Evolutionary conservation across 2,329 filamentous ascomycete genomes (phyloP).

Genomic region (Cytospora piceae): DNA sequence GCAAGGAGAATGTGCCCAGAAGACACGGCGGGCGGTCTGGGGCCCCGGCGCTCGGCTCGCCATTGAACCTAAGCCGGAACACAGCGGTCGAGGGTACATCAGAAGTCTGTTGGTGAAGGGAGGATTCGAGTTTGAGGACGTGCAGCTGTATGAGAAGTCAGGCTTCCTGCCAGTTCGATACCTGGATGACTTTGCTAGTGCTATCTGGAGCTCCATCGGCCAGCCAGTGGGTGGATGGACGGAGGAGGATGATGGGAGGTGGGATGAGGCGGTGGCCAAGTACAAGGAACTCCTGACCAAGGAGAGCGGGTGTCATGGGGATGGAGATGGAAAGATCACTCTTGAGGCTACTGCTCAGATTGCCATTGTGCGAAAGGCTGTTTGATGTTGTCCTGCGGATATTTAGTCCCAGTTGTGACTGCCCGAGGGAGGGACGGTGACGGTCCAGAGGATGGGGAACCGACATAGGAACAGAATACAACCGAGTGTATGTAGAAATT

Average conservation of each 20-base stretch:
- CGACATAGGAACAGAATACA: too few species aligned
- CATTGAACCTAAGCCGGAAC: constrained; percentile 31
- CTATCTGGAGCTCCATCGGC: constrained; percentile 33
- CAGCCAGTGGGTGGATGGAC: constrained; percentile 31
- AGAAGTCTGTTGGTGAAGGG: constrained; percentile 25
- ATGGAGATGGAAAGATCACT: constrained; percentile 9
- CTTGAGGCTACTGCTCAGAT: constrained; percentile 28
- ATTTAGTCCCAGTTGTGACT: too few species aligned
- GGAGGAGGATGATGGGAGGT: constrained; percentile 32
- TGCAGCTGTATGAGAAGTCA: constrained; percentile 30
- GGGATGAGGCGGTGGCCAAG: constrained; percentile 31
- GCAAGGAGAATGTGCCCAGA: constrained; percentile 31
- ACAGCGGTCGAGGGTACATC: constrained; percentile 29
- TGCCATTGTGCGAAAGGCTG: constrained; percentile 21
- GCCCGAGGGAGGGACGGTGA: too few species aligned
- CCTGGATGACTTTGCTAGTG: constrained; percentile 30
- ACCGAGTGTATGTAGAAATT: too few species aligned
- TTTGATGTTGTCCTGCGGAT: background rate
- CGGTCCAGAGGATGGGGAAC: too few species aligned
- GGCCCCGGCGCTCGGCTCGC: constrained; percentile 29
- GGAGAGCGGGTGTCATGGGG: constrained; percentile 29
- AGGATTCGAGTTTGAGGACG: constrained; percentile 28
- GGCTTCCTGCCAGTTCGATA: constrained; percentile 29
- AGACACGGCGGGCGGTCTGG: constrained; percentile 30
- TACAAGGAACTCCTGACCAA: constrained; percentile 31